Conservation (phyloP, 1,284 basidiomycete genomes). For the Fistulina hepatica region DNA sequence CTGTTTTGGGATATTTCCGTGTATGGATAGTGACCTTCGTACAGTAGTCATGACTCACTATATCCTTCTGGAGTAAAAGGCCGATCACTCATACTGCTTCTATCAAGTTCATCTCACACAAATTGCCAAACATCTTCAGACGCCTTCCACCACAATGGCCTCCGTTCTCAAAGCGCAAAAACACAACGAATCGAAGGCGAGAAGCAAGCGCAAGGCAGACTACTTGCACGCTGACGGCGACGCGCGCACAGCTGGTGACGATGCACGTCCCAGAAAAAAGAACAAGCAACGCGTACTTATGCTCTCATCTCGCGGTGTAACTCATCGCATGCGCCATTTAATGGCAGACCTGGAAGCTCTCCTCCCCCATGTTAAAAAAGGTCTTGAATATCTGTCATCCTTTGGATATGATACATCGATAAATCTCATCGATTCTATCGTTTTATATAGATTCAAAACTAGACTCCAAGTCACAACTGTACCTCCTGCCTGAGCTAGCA, state of each 20-base stretch:
- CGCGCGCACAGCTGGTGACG: constrained; percentile 45
- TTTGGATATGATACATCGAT: constrained; percentile 4
- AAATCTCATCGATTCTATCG: neutral
- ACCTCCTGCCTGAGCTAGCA: constrained; percentile 92
- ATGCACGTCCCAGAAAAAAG: constrained; percentile 44
- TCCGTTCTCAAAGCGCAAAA: constrained; percentile 56
- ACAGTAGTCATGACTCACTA: too few relatives aligned
- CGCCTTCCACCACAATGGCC: constrained; percentile 38
- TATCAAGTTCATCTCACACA: too few relatives aligned
- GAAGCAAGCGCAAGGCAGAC: constrained; percentile 53
- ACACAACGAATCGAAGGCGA: constrained; percentile 42
- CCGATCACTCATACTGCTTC: too few relatives aligned
- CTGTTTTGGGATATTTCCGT: too few relatives aligned
- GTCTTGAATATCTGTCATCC: constrained; percentile 31
- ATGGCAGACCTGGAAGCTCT: constrained; percentile 91
- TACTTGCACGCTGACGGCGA: too few relatives aligned
- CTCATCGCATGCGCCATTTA: constrained; percentile 93
- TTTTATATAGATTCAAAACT: constrained; percentile 75
- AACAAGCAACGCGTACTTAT: constrained; percentile 86
- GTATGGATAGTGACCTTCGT: too few relatives aligned
- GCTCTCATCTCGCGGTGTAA: constrained; percentile 90
- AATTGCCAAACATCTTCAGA: too few relatives aligned
- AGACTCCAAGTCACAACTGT: constrained; percentile 92
- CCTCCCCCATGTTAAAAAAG: constrained; percentile 95
- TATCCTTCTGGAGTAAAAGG: too few relatives aligned